Conservation (phyloP, 306 rosid species). For the Rosa multiflora region DNA sequence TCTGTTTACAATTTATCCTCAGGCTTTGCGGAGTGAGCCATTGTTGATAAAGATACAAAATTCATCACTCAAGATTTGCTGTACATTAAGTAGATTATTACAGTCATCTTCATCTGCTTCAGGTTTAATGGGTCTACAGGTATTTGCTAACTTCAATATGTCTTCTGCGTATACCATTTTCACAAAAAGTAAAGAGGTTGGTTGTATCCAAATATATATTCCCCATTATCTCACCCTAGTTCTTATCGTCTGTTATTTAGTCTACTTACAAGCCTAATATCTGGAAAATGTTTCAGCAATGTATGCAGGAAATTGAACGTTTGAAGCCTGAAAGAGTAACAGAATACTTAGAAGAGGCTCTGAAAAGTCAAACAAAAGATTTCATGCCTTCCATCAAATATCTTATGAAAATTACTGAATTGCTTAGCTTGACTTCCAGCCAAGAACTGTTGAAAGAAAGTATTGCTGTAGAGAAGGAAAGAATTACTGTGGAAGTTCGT, state of each 20-base stretch:
- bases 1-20: conserved; percentile 32
- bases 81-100: conserved; percentile 39
- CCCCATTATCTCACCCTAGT: background rate
- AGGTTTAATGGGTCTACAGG: conserved; percentile 65
- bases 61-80: conserved; percentile 55
- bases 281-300: conserved; percentile 47
- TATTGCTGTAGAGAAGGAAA: conserved; percentile 83
- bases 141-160: conserved; percentile 34
- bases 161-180: conserved; percentile 10
- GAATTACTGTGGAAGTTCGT: conserved; percentile 50
- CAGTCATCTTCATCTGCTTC: conserved; percentile 50
- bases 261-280: conserved; percentile 26
- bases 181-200: background rate
- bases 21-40: conserved; percentile 66
- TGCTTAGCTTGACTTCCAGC: conserved; percentile 60
- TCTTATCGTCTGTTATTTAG: background rate
- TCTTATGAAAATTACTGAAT: conserved; percentile 56
- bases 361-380: conserved; percentile 50
- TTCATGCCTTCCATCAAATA: conserved; percentile 43
- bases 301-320: conserved; percentile 64
- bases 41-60: conserved; percentile 60
- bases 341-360: conserved; percentile 63
- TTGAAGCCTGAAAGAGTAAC: conserved; percentile 61
- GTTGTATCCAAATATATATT: background rate
- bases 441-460: conserved; percentile 81